A percentile compares a stretch with the other conserved stretches of the same genome.
Conservation (phyloP, 345 rosid genomes). For the Euphorbia peplus region DNA sequence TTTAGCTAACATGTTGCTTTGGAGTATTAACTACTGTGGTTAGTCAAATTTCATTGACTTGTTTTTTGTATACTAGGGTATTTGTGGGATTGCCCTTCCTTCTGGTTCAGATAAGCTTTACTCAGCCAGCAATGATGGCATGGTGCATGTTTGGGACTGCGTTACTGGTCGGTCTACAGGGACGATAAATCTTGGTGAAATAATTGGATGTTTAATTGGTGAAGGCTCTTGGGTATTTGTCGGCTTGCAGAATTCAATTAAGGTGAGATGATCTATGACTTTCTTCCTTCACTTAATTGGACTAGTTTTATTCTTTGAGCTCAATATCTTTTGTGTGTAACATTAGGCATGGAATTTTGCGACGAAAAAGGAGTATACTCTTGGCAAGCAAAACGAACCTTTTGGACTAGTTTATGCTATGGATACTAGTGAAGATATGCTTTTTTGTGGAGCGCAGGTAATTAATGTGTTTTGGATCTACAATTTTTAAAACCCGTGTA, state of each 20-base stretch:
- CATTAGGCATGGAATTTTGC: slow-evolving; percentile 49
- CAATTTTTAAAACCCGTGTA: too few species aligned
- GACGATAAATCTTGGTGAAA: slow-evolving; percentile 34
- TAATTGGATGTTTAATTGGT: slow-evolving; percentile 45
- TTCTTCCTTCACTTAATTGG: neutral
- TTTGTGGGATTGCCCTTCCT: slow-evolving; percentile 53
- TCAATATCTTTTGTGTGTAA: neutral
- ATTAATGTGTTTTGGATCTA: slow-evolving; percentile 2
- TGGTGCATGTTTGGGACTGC: slow-evolving; percentile 49
- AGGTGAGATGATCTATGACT: slow-evolving; percentile 30
- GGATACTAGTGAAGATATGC: slow-evolving; percentile 36
- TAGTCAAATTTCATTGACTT: neutral
- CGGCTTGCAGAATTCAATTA: slow-evolving; percentile 51
- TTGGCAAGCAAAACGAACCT: slow-evolving; percentile 33
- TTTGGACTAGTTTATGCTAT: slow-evolving; percentile 50
- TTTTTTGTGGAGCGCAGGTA: slow-evolving; percentile 64
- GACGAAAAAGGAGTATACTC: slow-evolving; percentile 29
- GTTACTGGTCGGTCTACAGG: slow-evolving; percentile 42
- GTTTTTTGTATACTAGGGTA: slow-evolving; percentile 22
- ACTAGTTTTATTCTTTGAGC: neutral
- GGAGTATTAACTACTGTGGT: neutral
- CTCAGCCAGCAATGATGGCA: slow-evolving; percentile 52
- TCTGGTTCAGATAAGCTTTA: slow-evolving; percentile 51
- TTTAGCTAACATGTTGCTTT: neutral
- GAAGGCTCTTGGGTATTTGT: slow-evolving; percentile 63